Conservation (phyloP, 148 eudicot species). For the Diospyros lotus region DNA sequence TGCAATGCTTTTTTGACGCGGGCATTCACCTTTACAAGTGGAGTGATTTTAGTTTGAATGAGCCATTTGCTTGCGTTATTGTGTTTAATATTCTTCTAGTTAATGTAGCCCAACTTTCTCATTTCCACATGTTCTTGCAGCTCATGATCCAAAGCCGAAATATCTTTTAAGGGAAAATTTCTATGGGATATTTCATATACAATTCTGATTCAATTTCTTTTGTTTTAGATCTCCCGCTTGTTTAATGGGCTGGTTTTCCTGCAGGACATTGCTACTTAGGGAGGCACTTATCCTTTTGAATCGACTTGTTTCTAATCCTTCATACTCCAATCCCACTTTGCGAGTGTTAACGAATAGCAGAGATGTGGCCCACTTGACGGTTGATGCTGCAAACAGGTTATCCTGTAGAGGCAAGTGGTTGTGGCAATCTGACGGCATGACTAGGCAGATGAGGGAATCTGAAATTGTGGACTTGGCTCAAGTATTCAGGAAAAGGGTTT, state of each 20-base stretch:
- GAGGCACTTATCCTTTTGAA: constrained; percentile 81
- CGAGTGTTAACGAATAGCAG: constrained; percentile 53
- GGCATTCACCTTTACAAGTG: too few relatives aligned
- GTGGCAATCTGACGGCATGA: constrained; percentile 39
- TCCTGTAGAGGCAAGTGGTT: constrained; percentile 39
- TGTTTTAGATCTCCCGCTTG: neutral
- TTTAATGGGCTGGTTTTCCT: neutral
- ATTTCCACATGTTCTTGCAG: neutral
- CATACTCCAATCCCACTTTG: constrained; percentile 50
- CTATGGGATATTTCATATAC: neutral
- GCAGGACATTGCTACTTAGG: constrained; percentile 78
- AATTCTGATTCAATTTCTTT: neutral
- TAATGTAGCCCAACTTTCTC: neutral
- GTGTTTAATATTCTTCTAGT: neutral
- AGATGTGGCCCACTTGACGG: constrained; percentile 55
- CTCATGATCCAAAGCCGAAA: neutral
- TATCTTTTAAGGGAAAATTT: neutral
- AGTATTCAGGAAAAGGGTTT: constrained; percentile 56
- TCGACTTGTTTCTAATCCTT: constrained; percentile 72
- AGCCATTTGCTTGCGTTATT: neutral
- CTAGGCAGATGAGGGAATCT: constrained; percentile 53
- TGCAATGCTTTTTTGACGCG: too few relatives aligned
- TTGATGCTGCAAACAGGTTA: constrained; percentile 62
- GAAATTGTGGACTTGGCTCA: constrained; percentile 69
- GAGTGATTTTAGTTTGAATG: neutral